phyloP scores from a whole-genome alignment of 2,329 filamentous ascomycete genomes.

The Tolypocladium amazonense region DNA sequence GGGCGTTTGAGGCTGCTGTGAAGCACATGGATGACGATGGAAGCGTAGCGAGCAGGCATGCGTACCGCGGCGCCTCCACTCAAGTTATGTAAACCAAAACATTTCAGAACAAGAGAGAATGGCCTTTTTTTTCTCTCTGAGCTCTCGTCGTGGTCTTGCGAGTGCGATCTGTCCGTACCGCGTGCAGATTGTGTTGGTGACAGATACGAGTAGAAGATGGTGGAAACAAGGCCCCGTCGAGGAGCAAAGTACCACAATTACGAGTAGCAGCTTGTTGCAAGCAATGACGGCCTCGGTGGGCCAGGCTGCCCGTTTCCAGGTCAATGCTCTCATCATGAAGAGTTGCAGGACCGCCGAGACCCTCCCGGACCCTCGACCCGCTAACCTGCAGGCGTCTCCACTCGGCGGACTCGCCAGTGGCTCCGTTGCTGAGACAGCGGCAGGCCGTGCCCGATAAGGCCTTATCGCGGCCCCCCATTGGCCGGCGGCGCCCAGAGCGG shows the following conservation, averaged over 20 bases:
- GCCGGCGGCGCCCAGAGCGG: constrained; percentile 4
- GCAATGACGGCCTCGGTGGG: no score
- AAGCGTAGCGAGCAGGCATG: no score
- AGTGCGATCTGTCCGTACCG: no score
- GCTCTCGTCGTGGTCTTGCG: neutral
- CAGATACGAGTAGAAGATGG: no score
- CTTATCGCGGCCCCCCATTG: constrained; percentile 21
- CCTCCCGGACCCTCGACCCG: neutral
- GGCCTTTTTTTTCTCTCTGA: no score
- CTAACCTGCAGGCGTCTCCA: neutral
- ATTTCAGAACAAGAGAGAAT: neutral
- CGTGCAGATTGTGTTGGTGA: no score
- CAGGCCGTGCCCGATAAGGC: constrained; percentile 13
- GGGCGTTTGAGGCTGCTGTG: no score
- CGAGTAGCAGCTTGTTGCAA: no score
- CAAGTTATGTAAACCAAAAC: neutral
- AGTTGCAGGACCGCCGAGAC: neutral
- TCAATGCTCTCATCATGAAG: no score
- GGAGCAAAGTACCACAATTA: no score
- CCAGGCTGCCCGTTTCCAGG: no score
- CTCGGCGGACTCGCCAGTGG: neutral
- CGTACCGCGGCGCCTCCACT: neutral
- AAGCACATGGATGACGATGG: neutral
- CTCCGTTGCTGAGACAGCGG: constrained; percentile 23
- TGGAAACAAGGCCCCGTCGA: no score